These are phyloP conservation scores for Dendrostoma leiphaemia DNA, from an alignment of 2,329 filamentous ascomycete species.

Conservation along the genomic window DNA sequence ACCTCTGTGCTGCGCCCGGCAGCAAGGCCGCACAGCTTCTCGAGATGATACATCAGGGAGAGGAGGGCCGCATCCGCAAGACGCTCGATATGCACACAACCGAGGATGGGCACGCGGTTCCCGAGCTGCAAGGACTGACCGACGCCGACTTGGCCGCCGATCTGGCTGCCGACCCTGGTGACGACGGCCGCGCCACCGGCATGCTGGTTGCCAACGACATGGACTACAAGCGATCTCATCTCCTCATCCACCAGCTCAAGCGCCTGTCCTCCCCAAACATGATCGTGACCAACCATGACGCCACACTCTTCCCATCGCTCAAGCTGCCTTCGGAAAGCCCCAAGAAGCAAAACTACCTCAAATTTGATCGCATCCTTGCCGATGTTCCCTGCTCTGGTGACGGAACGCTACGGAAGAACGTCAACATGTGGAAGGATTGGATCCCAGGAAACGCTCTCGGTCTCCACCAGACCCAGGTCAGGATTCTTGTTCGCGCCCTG, in stretches of 20 bases:
- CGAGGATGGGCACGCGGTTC: constrained; percentile 56
- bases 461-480: constrained; percentile 79
- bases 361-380: constrained; percentile 94
- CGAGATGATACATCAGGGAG: constrained; percentile 89
- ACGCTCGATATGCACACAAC: constrained; percentile 63
- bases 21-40: constrained; percentile 96
- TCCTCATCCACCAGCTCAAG: constrained; percentile 98
- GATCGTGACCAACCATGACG: constrained; percentile 96
- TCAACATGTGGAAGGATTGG: constrained; percentile 95
- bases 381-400: constrained; percentile 98
- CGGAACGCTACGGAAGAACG: constrained; percentile 90
- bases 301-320: constrained; percentile 91
- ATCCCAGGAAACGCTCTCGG: constrained; percentile 82
- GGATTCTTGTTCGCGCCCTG: constrained; percentile 86
- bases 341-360: constrained; percentile 70
- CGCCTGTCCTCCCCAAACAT: constrained; percentile 94
- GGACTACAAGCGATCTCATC: constrained; percentile 94
- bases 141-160: constrained; percentile 54
- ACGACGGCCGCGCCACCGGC: constrained; percentile 86
- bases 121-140: constrained; percentile 44
- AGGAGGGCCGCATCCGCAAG: constrained; percentile 80
- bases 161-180: constrained; percentile 59
- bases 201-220: constrained; percentile 93
- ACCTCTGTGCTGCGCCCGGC: constrained; percentile 94
- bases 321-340: constrained; percentile 63